A percentile compares a stretch with the other conserved stretches of the same genome.
These are phyloP conservation scores for Beauveria pseudobassiana DNA, from an alignment of 2,329 filamentous ascomycete species.

Conservation along the genomic window DNA sequence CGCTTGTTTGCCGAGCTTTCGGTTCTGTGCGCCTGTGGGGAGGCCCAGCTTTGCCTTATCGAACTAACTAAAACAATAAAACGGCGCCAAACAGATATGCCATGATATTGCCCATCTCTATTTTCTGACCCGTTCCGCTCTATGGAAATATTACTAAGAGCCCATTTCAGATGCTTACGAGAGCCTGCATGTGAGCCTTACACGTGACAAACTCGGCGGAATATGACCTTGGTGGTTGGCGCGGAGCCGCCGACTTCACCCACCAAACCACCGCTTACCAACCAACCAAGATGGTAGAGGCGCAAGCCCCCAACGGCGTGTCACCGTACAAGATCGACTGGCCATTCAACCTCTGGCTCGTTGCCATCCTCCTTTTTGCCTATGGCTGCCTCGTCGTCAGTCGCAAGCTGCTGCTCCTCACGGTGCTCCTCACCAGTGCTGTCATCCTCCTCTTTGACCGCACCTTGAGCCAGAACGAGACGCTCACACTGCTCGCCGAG, in stretches of 20 bases:
- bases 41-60: background rate
- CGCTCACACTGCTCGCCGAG: background rate
- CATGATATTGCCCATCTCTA: background rate
- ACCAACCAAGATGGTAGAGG: background rate
- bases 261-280: background rate
- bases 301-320: background rate
- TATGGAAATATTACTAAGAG: too few relatives aligned
- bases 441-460: constrained; percentile 5
- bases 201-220: background rate
- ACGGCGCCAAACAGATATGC: background rate
- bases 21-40: background rate
- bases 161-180: background rate
- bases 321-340: constrained; percentile 9
- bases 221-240: background rate
- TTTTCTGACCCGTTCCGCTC: background rate
- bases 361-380: constrained; percentile 3
- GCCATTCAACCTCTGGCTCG: constrained; percentile 10
- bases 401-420: constrained; percentile 6
- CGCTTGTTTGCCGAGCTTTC: background rate
- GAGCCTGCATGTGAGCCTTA: background rate
- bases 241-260: background rate
- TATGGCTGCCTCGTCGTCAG: constrained; percentile 3
- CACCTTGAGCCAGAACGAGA: background rate
- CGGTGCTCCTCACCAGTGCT: constrained; percentile 1
- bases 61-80: background rate